These are phyloP conservation scores for Backusella australiensis DNA, from an alignment of 192 early-diverging fungal species.

Conservation along the genomic window DNA sequence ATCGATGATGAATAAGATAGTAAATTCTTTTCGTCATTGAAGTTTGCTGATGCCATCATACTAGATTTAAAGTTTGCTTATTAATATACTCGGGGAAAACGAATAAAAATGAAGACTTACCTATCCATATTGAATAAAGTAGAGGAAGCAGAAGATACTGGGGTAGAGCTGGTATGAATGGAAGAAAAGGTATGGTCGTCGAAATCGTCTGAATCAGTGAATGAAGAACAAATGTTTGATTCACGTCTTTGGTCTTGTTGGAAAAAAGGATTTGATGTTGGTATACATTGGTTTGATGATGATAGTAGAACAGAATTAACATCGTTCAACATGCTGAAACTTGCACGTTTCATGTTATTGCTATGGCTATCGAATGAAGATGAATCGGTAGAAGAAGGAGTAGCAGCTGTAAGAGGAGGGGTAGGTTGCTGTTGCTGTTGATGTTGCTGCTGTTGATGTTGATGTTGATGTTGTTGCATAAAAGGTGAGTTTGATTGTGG, in stretches of 20 bases:
- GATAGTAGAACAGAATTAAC: background rate
- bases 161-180: background rate
- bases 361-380: background rate
- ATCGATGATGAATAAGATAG: background rate
- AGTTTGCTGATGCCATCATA: background rate
- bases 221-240: slow-evolving; percentile 9
- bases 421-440: slow-evolving; percentile 8
- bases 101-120: background rate
- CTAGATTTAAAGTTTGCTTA: background rate
- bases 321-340: background rate
- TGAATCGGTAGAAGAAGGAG: slow-evolving; percentile 9
- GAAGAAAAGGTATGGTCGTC: slow-evolving; percentile 12
- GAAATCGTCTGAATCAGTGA: slow-evolving; percentile 23
- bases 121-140: background rate
- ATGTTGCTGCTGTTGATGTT: no score
- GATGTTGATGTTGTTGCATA: background rate
- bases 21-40: background rate
- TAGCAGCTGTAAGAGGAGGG: slow-evolving; percentile 7
- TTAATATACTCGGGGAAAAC: background rate
- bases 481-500: background rate
- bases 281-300: background rate
- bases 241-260: slow-evolving; percentile 12
- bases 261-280: background rate
- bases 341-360: background rate
- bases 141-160: background rate